Evolutionary conservation across 1,284 basidiomycete genomes (phyloP), one percentile per base, ranked within the genome.

Genomic region (Tremellales sp.): DNA sequence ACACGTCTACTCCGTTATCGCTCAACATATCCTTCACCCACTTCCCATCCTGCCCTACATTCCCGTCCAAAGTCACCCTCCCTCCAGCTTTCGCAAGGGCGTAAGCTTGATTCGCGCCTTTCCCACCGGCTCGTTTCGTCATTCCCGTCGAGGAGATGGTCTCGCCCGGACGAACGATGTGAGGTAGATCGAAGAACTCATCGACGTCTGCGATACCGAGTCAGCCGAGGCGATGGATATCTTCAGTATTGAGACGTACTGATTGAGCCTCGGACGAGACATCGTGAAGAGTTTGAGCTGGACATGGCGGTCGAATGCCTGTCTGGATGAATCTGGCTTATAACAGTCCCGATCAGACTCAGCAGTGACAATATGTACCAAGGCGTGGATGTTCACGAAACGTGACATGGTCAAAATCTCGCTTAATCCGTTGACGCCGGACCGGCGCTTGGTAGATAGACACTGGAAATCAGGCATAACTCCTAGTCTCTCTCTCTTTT

Each of bases 21-120:
- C 51, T 35, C 24, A 76, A 53, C 35, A 66, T 52, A 0, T 69
- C 63, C 29, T 57, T 48, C 8, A 76, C 62, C 64, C 73, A 75
- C 5, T 51, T 48, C 3, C 73, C 76, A 51, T 77, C 77, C 1
- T 54, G 35, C 0, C 77, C 76, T 5, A 67, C 50, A 47, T 46
- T 51, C 0, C 70, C 76, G 17, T 75, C 73, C 17, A 78, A 56
- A 10, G 63, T 54, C 10, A 77, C 76, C 0, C 10, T 1, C 0
- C 64, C 73, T 2, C 70, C 74, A 2, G 75, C 76, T 45, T 65
- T 58, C 0, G 75, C 76, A 2, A 72, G 64, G 0, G 77, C 69
- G 29, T 69, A 72, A 13, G 77, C 74, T 49, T 77, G 75, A 52
- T 79, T 79, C 5, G 76, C 77, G n/a, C 77, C 77, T 54, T 79